Percentiles rank a stretch among this genome's conserved stretches.
These are phyloP conservation scores for Mortierella alpina DNA, from an alignment of 192 early-diverging fungal genomes.

Conservation along the genomic window DNA sequence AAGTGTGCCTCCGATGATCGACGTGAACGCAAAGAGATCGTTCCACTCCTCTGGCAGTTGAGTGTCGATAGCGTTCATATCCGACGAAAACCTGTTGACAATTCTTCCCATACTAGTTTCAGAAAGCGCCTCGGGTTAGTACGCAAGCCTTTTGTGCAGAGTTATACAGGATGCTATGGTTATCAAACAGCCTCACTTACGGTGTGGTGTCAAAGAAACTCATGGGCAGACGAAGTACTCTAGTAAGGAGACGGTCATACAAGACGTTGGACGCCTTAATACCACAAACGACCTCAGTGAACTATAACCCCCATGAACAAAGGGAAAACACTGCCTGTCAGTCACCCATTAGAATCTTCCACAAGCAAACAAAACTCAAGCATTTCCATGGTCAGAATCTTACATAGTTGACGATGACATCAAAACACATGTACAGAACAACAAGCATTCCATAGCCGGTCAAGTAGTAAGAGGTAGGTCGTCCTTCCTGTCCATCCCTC, in stretches of 20 bases:
- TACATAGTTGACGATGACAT: constrained; percentile 25
- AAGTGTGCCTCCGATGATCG: constrained; percentile 50
- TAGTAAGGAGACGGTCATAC: constrained; percentile 36
- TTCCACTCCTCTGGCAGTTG: constrained; percentile 60
- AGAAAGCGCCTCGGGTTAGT: background rate
- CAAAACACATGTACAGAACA: constrained; percentile 12
- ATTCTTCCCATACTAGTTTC: constrained; percentile 81
- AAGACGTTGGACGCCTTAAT: constrained; percentile 53
- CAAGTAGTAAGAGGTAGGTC: constrained; percentile 28
- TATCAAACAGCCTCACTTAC: constrained; percentile 13
- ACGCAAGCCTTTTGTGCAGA: background rate
- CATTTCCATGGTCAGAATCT: no score
- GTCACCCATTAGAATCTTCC: no score
- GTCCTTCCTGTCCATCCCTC: constrained; percentile 1
- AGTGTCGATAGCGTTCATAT: constrained; percentile 82
- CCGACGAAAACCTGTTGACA: constrained; percentile 91
- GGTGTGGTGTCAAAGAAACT: constrained; percentile 84
- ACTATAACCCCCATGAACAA: no score
- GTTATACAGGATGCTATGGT: background rate
- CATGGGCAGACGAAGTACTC: constrained; percentile 64
- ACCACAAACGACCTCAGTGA: constrained; percentile 30
- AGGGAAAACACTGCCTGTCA: no score
- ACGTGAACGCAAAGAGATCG: constrained; percentile 44
- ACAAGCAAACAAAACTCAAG: no score
- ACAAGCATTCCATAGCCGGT: constrained; percentile 24